These are phyloP conservation scores for Sphagnum magellanicum DNA, from an alignment of 228 moss, liverwort and hornwort species.

Conservation along the genomic window DNA sequence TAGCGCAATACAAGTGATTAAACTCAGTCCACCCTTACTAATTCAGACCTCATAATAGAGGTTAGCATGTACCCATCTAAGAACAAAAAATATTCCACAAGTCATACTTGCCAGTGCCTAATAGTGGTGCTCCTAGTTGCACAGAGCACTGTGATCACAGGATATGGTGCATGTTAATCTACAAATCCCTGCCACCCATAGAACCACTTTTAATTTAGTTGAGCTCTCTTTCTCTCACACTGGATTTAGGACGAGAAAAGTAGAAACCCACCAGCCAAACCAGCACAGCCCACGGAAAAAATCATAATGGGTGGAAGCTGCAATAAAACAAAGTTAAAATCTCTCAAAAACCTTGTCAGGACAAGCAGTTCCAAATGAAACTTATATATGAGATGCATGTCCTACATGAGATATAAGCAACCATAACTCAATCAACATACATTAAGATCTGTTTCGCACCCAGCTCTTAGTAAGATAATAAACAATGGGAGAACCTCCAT, in stretches of 20 bases:
- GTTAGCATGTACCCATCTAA: no score
- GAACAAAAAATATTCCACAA: no score
- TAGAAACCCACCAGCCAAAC: slow-evolving; percentile 59
- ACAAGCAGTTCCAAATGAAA: not conserved
- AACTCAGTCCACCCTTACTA: no score
- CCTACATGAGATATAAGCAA: not conserved
- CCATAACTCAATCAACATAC: not conserved
- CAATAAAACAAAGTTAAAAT: slow-evolving; percentile 10
- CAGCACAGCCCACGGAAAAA: slow-evolving; percentile 90
- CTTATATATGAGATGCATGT: not conserved
- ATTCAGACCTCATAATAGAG: no score
- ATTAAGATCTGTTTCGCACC: not conserved
- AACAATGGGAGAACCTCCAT: not conserved
- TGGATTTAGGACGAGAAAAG: no score
- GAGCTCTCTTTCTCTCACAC: no score
- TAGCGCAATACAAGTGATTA: no score
- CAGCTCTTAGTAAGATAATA: not conserved
- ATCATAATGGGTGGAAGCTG: slow-evolving; percentile 93
- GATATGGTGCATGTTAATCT: not conserved
- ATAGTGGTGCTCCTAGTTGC: no score
- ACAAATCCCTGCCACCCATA: not conserved
- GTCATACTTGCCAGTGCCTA: no score
- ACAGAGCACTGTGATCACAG: not conserved
- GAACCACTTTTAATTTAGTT: not conserved
- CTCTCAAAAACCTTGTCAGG: not conserved